Base-by-base conservation (phyloP, 2,329 filamentous ascomycete genomes). In the Daldinia sp. region DNA sequence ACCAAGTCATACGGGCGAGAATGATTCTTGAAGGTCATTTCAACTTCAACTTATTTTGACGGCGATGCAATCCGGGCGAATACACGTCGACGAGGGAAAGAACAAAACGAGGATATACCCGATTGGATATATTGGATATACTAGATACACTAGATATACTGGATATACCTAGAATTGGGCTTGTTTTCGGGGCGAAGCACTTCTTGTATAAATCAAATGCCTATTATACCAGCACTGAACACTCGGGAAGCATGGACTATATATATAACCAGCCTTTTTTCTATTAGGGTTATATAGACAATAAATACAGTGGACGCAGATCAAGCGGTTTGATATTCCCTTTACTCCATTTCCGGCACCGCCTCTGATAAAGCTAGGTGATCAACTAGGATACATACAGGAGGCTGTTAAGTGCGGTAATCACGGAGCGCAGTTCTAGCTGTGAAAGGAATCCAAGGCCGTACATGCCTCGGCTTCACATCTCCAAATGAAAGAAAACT, bases 1-100 rank as follows among this genome's bases (percentile, higher is more conserved):
- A 89, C 82, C 15, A 89, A 33, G 76, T 89, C 87, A 75, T 89
- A 89, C 70, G 84, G 82, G 44, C 87, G 85, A 53, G 75, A 77
- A 69, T 88, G 86, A 15, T 85, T 78, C 68, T 83, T 85, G 69
- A 82, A 78, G 10, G 84, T 61, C 85, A 87, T 87, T 33, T 18
- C 44, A 12, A 54, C 7, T 12, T 50, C 39, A n/a, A 15, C 42
- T 44, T 23, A 15, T 44, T 44, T 44, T 18, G 51, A 39, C 41
- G 23, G 37, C 39, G 37, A 42, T 44, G 9, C 48, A 59, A 41
- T 18, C 37, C 44, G 18, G 44, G 20, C 9, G 3, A 53, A 20
- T 33, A 6, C 48, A 44, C 30, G 61, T 26, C 15, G 23, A 33
- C 6, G n/a, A n/a, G 28, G 18, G 33, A 33, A 33, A 33, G 46